Evolutionary conservation across 1,284 basidiomycete genomes (phyloP).

Genomic region (Naganishia sp.): DNA sequence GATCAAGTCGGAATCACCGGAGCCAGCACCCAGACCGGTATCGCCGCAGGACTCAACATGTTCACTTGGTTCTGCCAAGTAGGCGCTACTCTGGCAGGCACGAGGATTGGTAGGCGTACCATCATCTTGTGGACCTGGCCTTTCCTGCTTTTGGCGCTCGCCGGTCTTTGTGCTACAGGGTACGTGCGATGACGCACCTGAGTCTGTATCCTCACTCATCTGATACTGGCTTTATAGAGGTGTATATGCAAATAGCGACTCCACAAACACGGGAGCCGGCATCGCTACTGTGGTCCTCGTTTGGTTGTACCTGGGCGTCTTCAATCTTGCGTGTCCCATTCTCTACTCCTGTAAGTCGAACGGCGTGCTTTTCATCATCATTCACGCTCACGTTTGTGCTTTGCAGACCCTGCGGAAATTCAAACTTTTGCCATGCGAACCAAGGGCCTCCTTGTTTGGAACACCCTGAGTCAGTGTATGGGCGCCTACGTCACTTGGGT

Average conservation of each 20-base stretch:
- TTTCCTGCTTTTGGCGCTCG: slow-evolving; percentile 43
- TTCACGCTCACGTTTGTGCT: slow-evolving; percentile 41
- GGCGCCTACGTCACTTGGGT: slow-evolving; percentile 46
- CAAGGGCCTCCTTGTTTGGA: slow-evolving; percentile 55
- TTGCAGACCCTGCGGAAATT: slow-evolving; percentile 52
- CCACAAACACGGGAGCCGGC: slow-evolving; percentile 40
- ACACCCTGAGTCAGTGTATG: slow-evolving; percentile 46
- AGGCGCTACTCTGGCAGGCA: slow-evolving; percentile 44
- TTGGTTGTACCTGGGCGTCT: slow-evolving; percentile 53
- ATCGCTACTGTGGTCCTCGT: slow-evolving; percentile 48
- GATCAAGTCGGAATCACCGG: slow-evolving; percentile 52
- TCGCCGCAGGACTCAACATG: slow-evolving; percentile 51
- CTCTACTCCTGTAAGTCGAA: slow-evolving; percentile 6
- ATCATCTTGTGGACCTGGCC: slow-evolving; percentile 53
- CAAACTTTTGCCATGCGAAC: slow-evolving; percentile 53
- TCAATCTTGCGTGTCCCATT: slow-evolving; percentile 47
- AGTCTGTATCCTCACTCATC: slow-evolving; percentile 2
- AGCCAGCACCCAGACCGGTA: slow-evolving; percentile 52
- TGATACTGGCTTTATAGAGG: slow-evolving; percentile 35
- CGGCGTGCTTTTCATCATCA: neutral
- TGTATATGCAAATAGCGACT: slow-evolving; percentile 43
- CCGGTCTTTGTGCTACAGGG: slow-evolving; percentile 48
- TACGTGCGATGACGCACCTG: slow-evolving; percentile 30
- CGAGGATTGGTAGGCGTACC: slow-evolving; percentile 46
- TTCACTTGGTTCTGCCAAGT: slow-evolving; percentile 53